These are phyloP conservation scores for Cyclocybe aegerita DNA, from an alignment of 768 basidiomycete genomes.

Conservation along the genomic window DNA sequence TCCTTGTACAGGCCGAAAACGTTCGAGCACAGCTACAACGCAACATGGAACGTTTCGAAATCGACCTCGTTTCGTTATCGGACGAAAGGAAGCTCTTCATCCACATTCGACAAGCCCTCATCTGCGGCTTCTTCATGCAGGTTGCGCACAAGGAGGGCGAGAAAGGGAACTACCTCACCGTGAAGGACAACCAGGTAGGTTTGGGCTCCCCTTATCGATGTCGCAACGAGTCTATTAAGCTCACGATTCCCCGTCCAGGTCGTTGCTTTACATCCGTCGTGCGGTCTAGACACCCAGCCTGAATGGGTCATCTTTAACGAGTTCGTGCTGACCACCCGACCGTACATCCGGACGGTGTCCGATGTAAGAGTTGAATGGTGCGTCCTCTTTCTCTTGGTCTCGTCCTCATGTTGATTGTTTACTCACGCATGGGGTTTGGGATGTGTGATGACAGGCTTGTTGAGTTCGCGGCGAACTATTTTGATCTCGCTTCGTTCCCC, in stretches of 20 bases:
- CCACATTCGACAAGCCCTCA: conserved; percentile 80
- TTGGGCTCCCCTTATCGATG: neutral
- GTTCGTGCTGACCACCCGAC: conserved; percentile 88
- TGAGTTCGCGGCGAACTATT: conserved; percentile 54
- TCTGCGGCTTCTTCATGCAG: conserved; percentile 98
- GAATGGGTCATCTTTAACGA: conserved; percentile 95
- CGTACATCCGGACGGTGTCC: conserved; percentile 90
- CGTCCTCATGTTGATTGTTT: conserved; percentile 3
- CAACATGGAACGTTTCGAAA: conserved; percentile 87
- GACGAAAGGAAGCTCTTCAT: conserved; percentile 72
- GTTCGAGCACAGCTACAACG: conserved; percentile 87
- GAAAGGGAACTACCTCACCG: conserved; percentile 83
- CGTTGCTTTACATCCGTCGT: conserved; percentile 81
- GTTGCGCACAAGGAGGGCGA: conserved; percentile 94
- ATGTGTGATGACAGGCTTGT: conserved; percentile 29
- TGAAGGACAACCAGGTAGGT: conserved; percentile 91
- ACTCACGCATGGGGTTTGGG: neutral
- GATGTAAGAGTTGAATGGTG: conserved; percentile 88
- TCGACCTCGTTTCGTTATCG: conserved; percentile 66
- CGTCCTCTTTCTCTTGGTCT: conserved; percentile 2
- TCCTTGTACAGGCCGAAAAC: conserved; percentile 89
- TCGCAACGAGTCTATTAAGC: neutral
- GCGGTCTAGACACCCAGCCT: conserved; percentile 82
- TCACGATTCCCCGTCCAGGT: conserved; percentile 35
- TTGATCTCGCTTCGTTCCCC: conserved; percentile 61